These are phyloP conservation scores for Aciculoconidium aculeatum DNA, from an alignment of 805 yeast genomes.

Conservation along the genomic window DNA sequence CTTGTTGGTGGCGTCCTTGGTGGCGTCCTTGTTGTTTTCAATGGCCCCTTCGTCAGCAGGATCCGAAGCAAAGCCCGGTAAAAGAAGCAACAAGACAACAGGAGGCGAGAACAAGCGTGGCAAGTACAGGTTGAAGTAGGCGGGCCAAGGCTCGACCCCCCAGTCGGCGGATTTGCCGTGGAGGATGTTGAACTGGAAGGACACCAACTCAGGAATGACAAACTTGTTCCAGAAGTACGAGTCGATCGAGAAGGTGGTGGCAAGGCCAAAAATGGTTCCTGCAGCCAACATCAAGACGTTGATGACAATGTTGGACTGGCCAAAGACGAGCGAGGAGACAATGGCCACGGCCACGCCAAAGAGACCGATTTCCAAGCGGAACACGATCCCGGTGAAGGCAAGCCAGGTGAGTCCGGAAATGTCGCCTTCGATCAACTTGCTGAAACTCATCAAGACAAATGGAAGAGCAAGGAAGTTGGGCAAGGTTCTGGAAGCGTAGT, in stretches of 20 bases:
- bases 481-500: slow-evolving; percentile 75
- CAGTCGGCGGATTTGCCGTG: slow-evolving; percentile 68
- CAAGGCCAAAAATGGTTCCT: slow-evolving; percentile 51
- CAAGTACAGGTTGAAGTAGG: slow-evolving; percentile 57
- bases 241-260: slow-evolving; percentile 50
- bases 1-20: neutral
- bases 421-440: slow-evolving; percentile 46
- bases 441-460: slow-evolving; percentile 50
- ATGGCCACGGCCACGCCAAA: slow-evolving; percentile 45
- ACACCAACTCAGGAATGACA: slow-evolving; percentile 69
- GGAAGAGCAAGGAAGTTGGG: slow-evolving; percentile 89
- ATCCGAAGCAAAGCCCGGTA: slow-evolving; percentile 40
- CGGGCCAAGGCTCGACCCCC: slow-evolving; percentile 75
- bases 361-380: slow-evolving; percentile 66
- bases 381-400: slow-evolving; percentile 58
- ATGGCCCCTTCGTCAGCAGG: slow-evolving; percentile 32
- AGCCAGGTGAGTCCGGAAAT: slow-evolving; percentile 45
- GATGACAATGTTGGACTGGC: slow-evolving; percentile 40
- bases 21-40: slow-evolving; percentile 4
- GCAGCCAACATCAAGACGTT: slow-evolving; percentile 33
- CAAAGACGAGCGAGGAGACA: slow-evolving; percentile 38
- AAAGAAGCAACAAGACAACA: slow-evolving; percentile 34
- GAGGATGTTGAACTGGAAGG: slow-evolving; percentile 72
- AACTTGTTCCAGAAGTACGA: slow-evolving; percentile 65
- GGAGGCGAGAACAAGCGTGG: slow-evolving; percentile 36